These are phyloP conservation scores for Castanospermum australe DNA, from an alignment of 306 rosid genomes.

Conservation along the genomic window DNA sequence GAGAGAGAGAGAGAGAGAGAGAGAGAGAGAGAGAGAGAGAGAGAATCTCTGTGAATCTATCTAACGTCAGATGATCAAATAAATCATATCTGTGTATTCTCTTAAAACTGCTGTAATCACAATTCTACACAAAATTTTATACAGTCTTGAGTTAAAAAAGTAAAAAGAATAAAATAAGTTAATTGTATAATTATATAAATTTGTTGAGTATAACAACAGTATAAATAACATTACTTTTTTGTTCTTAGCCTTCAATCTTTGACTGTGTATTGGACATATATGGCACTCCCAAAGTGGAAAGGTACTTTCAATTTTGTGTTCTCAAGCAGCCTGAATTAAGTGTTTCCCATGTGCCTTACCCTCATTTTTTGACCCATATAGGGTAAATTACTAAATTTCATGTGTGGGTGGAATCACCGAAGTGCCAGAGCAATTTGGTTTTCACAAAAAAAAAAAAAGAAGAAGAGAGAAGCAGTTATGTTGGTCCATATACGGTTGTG, in stretches of 20 bases:
- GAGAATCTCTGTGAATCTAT: slow-evolving; percentile 22
- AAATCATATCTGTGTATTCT: slow-evolving; percentile 3
- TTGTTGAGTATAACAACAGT: slow-evolving; percentile 2
- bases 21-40: background rate
- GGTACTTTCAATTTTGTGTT: background rate
- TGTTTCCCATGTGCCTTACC: background rate
- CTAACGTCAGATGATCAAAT: slow-evolving; percentile 18
- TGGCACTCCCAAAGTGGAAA: background rate
- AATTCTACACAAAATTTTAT: background rate
- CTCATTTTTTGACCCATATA: background rate
- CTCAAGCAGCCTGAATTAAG: background rate
- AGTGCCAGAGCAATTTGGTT: background rate
- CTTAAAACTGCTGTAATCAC: background rate
- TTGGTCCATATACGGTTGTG: background rate
- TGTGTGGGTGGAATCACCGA: background rate
- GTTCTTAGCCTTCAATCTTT: background rate
- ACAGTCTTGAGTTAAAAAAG: background rate
- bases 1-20: slow-evolving; percentile 16
- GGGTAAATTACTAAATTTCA: background rate
- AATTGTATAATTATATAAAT: background rate
- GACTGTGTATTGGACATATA: background rate
- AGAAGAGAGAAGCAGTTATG: background rate
- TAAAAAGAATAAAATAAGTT: background rate
- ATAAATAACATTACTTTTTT: background rate
- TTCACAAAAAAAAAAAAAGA: too few species aligned